Evolutionary conservation across 495 filamentous ascomycete genomes (phyloP), one percentile per base, ranked within the genome.

Genomic region (Terfezia claveryi): DNA sequence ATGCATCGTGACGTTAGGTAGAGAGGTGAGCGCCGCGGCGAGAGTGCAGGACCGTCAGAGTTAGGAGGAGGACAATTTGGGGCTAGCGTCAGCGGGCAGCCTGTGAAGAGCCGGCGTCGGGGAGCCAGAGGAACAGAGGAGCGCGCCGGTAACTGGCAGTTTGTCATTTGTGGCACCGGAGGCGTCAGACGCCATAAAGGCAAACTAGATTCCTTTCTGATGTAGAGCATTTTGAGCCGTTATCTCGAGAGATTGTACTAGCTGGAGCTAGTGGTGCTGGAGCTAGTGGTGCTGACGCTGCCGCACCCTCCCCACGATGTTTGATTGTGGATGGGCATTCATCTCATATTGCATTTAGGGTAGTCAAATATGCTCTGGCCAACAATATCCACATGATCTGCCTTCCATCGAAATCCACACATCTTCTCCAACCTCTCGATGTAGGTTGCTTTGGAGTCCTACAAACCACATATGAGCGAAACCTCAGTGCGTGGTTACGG

Each of bases 341-440:
- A 10, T 65, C 63, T 50, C 55, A 68, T 58, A 38, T 61, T 20
- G 60, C 56, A 6, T 56, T 56, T 36, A 52, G 61, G 53, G 66
- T 66, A 27, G 52, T 62, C 36, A 12, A 59, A 38, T 57, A 65
- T 10, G 64, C 54, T 36, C 27, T 49, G 3, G 38, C 60, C 9
- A 53, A 61, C 38, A 54, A 64, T 38, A 65, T 68, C 46, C 57
- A 64, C 4, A 32, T 57, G 9, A 41, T 67, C 11, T 66, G 55
- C 49, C 61, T 67, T 53, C 61, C 67, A 38, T 55, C 54, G 52
- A 57, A 68, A 58, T 59, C 60, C 54, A 65, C 64, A 12, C 50
- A 68, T 51, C 53, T 61, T 3, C 55, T 64, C 23, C 59, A 69
- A 51, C 65, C 63, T 10, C 59, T 68, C 27, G 64, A 66, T 59